Evolutionary conservation across 2,329 filamentous ascomycete genomes (phyloP).

Genomic region (Hymenoscyphus repandus): DNA sequence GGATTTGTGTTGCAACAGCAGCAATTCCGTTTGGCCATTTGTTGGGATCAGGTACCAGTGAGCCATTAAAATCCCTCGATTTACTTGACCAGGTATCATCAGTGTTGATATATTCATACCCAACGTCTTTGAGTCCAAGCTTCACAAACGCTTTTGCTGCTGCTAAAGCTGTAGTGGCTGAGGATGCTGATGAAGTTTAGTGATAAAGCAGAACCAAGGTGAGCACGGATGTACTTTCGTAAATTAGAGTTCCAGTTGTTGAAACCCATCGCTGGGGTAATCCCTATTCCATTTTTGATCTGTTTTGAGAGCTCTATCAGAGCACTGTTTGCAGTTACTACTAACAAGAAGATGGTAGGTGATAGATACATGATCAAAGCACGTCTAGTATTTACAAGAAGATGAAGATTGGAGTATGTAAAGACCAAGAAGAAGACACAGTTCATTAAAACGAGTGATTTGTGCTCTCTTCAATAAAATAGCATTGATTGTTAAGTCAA

Average conservation of each 20-base stretch:
- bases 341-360: no score
- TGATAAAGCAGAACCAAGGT: not conserved
- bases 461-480: no score
- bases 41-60: constrained; percentile 33
- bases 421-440: no score
- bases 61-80: constrained; percentile 30
- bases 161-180: constrained; percentile 38
- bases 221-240: not conserved
- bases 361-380: no score
- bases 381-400: no score
- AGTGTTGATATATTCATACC: constrained; percentile 25
- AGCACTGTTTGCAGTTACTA: no score
- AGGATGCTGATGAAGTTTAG: constrained; percentile 35
- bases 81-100: constrained; percentile 46
- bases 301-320: no score
- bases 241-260: constrained; percentile 13
- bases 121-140: constrained; percentile 13
- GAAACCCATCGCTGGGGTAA: constrained; percentile 18
- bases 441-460: no score
- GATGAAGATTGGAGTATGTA: no score
- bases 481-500: no score
- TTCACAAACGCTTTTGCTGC: constrained; percentile 20
- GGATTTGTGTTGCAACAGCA: constrained; percentile 11
- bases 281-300: constrained; percentile 17
- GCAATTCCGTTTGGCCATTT: constrained; percentile 35